phyloP scores from a whole-genome alignment of 331 rosid genomes.

The Quercus phellos region DNA sequence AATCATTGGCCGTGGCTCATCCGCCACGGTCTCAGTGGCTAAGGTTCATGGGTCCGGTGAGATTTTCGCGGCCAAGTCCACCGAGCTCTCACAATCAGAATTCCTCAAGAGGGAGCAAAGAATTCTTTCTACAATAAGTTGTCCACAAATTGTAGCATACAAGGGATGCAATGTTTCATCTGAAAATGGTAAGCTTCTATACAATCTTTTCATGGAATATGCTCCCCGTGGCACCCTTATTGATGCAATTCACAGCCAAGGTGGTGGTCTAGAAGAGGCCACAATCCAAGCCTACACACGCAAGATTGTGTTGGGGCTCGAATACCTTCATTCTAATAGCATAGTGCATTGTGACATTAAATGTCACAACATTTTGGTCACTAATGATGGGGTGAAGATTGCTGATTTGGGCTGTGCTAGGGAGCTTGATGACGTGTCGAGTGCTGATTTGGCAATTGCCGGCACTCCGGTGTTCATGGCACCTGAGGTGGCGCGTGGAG shows the following conservation, averaged over 20 bases:
- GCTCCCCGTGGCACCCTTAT: constrained; percentile 57
- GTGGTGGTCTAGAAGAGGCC: constrained; percentile 46
- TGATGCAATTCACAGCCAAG: constrained; percentile 29
- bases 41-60: constrained; percentile 22
- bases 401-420: constrained; percentile 82
- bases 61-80: constrained; percentile 57
- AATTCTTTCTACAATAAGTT: constrained; percentile 46
- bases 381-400: constrained; percentile 50
- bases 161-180: constrained; percentile 51
- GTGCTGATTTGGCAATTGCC: constrained; percentile 18
- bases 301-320: constrained; percentile 53
- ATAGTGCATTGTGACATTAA: constrained; percentile 90
- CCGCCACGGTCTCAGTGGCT: constrained; percentile 64
- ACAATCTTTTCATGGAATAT: constrained; percentile 70
- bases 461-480: constrained; percentile 91
- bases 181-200: constrained; percentile 48
- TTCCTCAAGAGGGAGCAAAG: constrained; percentile 47
- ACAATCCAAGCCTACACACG: constrained; percentile 35
- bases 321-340: constrained; percentile 57
- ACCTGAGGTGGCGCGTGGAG: constrained; percentile 94
- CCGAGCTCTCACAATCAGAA: constrained; percentile 45
- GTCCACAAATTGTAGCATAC: constrained; percentile 49
- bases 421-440: constrained; percentile 1
- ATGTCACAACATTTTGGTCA: constrained; percentile 55
- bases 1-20: constrained; percentile 69